Conservation (phyloP, 805 yeast species). For the Candida peoriensis region DNA sequence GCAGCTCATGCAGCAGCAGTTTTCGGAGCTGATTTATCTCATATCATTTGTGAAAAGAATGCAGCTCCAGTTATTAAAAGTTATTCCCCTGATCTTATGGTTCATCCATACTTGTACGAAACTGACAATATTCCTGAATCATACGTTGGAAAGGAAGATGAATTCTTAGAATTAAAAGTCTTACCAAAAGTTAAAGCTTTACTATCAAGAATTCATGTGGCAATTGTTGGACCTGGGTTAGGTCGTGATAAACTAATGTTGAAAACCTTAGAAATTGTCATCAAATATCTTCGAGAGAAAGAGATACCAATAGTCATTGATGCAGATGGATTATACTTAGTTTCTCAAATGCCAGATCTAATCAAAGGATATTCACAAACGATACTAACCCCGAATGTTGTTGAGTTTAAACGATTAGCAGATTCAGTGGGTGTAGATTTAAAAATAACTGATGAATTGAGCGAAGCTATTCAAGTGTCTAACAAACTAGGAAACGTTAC, state of each 20-base stretch:
- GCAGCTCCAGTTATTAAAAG: slow-evolving; percentile 82
- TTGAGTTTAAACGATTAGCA: slow-evolving; percentile 70
- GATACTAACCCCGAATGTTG: slow-evolving; percentile 83
- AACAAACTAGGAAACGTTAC: slow-evolving; percentile 48
- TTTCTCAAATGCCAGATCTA: slow-evolving; percentile 53
- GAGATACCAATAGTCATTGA: slow-evolving; percentile 75
- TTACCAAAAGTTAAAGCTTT: slow-evolving; percentile 52
- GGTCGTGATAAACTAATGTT: slow-evolving; percentile 78
- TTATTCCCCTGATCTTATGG: slow-evolving; percentile 93
- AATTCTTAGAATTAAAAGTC: slow-evolving; percentile 37
- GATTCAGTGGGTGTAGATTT: slow-evolving; percentile 37
- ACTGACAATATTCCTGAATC: slow-evolving; percentile 19
- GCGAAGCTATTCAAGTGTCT: slow-evolving; percentile 39
- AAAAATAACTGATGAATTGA: slow-evolving; percentile 1
- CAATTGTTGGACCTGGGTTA: slow-evolving; percentile 90
- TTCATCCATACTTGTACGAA: slow-evolving; percentile 81
- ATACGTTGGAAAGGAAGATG: slow-evolving; percentile 8
- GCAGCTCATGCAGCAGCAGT: slow-evolving; percentile 80
- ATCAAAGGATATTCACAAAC: slow-evolving; percentile 53
- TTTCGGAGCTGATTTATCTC: slow-evolving; percentile 85
- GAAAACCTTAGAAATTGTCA: slow-evolving; percentile 49
- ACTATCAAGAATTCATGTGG: slow-evolving; percentile 66
- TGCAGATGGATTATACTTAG: slow-evolving; percentile 79
- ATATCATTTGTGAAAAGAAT: slow-evolving; percentile 73
- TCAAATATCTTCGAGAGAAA: slow-evolving; percentile 47